Evolutionary conservation across 1,284 basidiomycete genomes (phyloP).

Genomic region (Ustilago trichophora): DNA sequence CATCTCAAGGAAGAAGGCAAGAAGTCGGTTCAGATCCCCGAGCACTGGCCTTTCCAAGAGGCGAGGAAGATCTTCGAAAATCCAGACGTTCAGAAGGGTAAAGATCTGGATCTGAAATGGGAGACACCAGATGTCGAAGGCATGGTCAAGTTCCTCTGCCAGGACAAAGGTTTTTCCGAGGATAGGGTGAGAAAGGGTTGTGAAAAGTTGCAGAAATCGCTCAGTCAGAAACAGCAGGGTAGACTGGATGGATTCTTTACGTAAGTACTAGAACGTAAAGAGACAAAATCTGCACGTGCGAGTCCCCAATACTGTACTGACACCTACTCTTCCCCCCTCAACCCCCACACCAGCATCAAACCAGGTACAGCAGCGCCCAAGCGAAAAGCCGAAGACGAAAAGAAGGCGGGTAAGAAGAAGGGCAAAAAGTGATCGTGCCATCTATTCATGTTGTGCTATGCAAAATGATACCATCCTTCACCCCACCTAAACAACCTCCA

Average conservation of each 20-base stretch:
- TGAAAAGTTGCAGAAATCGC: conserved; percentile 86
- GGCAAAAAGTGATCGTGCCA: conserved; percentile 41
- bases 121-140: conserved; percentile 91
- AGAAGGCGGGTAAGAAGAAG: conserved; percentile 40
- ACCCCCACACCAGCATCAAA: too few species aligned
- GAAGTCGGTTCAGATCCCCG: conserved; percentile 74
- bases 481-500: conserved; percentile 6
- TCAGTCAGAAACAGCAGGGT: conserved; percentile 93
- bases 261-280: conserved; percentile 11
- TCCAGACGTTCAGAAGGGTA: conserved; percentile 86
- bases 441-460: too few species aligned
- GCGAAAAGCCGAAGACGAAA: conserved; percentile 40
- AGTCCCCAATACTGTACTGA: too few species aligned
- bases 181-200: conserved; percentile 95
- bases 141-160: conserved; percentile 90
- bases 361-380: conserved; percentile 17
- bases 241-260: conserved; percentile 91
- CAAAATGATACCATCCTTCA: conserved; percentile 25
- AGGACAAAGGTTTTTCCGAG: conserved; percentile 97
- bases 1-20: conserved; percentile 72
- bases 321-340: too few species aligned
- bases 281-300: neutral
- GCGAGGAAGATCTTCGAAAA: conserved; percentile 88
- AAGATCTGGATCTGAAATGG: conserved; percentile 95
- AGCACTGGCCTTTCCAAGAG: conserved; percentile 95